phyloP scores from a whole-genome alignment of 2,329 filamentous ascomycete genomes.

The Clonostachys rhizophaga region DNA sequence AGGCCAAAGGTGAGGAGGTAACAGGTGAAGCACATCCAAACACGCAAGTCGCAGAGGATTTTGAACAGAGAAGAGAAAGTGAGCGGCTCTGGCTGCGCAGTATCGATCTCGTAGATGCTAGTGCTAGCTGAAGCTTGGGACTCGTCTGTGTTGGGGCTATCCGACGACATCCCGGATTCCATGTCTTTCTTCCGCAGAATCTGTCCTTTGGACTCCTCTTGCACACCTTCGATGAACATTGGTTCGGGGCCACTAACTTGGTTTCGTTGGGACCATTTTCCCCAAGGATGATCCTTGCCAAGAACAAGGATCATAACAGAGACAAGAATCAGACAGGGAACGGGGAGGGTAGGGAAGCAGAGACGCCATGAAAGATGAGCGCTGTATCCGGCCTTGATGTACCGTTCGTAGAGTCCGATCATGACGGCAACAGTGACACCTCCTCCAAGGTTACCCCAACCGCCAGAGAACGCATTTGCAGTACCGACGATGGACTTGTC shows the following conservation, averaged over 20 bases:
- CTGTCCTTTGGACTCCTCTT: neutral
- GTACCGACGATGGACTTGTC: constrained; percentile 90
- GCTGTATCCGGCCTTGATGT: neutral
- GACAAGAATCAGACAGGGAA: neutral
- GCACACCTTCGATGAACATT: neutral
- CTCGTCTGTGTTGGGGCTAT: neutral
- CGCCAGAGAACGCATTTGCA: constrained; percentile 79
- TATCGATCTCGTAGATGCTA: neutral
- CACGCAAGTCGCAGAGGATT: neutral
- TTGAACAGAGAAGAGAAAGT: neutral
- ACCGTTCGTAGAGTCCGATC: constrained; percentile 30
- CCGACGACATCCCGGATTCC: neutral
- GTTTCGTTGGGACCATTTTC: constrained; percentile 1
- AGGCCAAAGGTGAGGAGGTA: constrained; percentile 42
- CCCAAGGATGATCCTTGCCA: constrained; percentile 1
- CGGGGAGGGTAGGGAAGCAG: neutral
- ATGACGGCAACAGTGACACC: constrained; percentile 59
- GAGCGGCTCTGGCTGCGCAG: neutral
- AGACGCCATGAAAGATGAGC: neutral
- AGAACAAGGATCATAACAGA: constrained; percentile 1
- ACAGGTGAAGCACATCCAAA: constrained; percentile 1
- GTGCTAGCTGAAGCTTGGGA: neutral
- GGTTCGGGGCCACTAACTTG: neutral
- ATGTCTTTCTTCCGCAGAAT: neutral
- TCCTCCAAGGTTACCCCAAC: constrained; percentile 73